Conservation (phyloP, 2,329 filamentous ascomycete genomes). For the Teratosphaeria gauchensis region DNA sequence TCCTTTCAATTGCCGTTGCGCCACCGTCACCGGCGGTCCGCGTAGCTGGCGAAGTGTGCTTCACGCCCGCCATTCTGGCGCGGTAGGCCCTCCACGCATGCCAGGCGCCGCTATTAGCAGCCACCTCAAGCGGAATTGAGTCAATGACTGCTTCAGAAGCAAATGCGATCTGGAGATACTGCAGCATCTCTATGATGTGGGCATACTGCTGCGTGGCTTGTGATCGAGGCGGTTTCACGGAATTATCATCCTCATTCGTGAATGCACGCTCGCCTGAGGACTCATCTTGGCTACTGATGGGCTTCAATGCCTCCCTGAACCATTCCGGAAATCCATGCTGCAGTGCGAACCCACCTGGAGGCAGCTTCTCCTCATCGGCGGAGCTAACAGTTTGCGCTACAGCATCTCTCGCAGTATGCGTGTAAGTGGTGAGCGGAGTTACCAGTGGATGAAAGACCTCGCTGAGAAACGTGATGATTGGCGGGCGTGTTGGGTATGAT, state of each 20-base stretch:
- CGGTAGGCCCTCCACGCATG: conserved; percentile 80
- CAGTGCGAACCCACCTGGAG: conserved; percentile 82
- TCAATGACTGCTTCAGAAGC: conserved; percentile 69
- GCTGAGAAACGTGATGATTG: conserved; percentile 77
- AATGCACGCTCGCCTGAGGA: not conserved
- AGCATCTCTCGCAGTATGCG: conserved; percentile 71
- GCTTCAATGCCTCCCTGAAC: conserved; percentile 49
- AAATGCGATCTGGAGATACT: conserved; percentile 76
- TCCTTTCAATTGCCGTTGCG: conserved; percentile 9
- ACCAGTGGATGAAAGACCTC: conserved; percentile 94
- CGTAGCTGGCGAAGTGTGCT: conserved; percentile 7
- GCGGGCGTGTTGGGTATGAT: conserved; percentile 68
- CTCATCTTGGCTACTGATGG: not conserved
- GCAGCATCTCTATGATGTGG: conserved; percentile 49
- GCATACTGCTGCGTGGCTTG: conserved; percentile 5
- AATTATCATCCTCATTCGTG: not conserved
- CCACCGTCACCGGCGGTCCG: conserved; percentile 5
- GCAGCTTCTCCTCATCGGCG: conserved; percentile 70
- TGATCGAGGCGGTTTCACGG: not conserved
- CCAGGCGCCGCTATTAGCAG: conserved; percentile 86
- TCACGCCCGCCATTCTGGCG: conserved; percentile 28
- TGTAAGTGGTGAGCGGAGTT: conserved; percentile 87
- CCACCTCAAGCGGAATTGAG: conserved; percentile 66
- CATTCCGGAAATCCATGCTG: conserved; percentile 84
- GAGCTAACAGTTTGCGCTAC: conserved; percentile 71